Conservation (phyloP, 177 flowering plant species). For the Vitis hybrid region DNA sequence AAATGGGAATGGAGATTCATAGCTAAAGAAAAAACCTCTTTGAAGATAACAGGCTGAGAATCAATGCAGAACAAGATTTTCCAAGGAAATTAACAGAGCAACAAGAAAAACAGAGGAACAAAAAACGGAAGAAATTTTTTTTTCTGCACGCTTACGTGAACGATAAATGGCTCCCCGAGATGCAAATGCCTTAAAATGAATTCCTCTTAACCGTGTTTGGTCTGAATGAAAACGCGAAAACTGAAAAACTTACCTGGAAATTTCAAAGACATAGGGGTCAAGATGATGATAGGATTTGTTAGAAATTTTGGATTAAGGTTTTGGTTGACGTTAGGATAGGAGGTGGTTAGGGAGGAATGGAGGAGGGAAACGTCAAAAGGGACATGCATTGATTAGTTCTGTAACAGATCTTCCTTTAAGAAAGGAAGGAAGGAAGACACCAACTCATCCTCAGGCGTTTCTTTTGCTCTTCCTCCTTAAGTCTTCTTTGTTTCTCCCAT, state of each 20-base stretch:
- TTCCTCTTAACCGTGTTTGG: constrained; percentile 9
- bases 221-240: background rate
- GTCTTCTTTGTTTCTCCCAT: too few species aligned
- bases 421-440: too few species aligned
- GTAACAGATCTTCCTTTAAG: too few species aligned
- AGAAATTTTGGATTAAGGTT: background rate
- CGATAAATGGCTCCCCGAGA: background rate
- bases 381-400: background rate
- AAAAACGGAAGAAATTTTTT: background rate
- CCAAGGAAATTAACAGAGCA: background rate
- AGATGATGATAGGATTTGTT: background rate
- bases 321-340: constrained; percentile 3
- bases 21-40: constrained; percentile 7
- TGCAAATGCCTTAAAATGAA: constrained; percentile 1
- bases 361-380: constrained; percentile 3
- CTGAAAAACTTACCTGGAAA: constrained; percentile 6
- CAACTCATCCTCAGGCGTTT: too few species aligned
- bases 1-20: constrained; percentile 29
- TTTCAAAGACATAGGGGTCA: constrained; percentile 7
- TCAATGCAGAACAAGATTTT: background rate
- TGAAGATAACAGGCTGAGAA: background rate
- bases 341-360: constrained; percentile 26
- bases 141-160: background rate
- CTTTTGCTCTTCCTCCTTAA: too few species aligned
- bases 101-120: constrained; percentile 6